A percentile compares a stretch with the other conserved stretches of the same genome.
Conservation (phyloP, 306 rosid genomes). For the Pueraria montana region DNA sequence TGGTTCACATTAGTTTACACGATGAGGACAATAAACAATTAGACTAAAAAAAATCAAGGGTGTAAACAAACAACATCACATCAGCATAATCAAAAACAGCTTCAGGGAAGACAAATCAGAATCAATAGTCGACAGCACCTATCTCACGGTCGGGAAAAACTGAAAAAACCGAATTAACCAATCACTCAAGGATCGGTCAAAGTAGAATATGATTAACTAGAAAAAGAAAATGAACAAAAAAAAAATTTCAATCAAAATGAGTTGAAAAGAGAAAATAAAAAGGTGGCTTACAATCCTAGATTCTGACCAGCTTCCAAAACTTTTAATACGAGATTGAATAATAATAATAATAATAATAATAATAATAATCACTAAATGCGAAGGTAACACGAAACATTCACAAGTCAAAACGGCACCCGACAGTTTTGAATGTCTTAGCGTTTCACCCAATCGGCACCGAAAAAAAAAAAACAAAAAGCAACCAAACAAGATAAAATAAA, state of each 20-base stretch:
- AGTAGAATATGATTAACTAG: slow-evolving; percentile 28
- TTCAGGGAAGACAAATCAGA: slow-evolving; percentile 52
- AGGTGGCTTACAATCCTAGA: slow-evolving; percentile 14
- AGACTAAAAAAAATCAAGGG: slow-evolving; percentile 58
- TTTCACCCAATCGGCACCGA: slow-evolving; percentile 24
- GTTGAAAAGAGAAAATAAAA: not conserved
- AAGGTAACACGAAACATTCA: slow-evolving; percentile 39
- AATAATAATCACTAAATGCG: slow-evolving; percentile 5
- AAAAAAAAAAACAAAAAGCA: not conserved
- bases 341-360: too few relatives aligned
- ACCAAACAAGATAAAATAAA: not conserved
- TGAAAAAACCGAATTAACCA: slow-evolving; percentile 59
- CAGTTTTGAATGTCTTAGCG: slow-evolving; percentile 38
- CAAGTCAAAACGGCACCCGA: slow-evolving; percentile 45
- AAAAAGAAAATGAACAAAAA: not conserved
- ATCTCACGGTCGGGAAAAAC: slow-evolving; percentile 50
- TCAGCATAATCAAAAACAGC: slow-evolving; percentile 67
- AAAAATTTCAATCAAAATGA: not conserved
- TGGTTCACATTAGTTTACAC: slow-evolving; percentile 50
- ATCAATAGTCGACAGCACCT: slow-evolving; percentile 49
- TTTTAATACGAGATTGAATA: slow-evolving; percentile 37
- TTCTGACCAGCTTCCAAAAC: slow-evolving; percentile 43
- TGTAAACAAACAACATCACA: slow-evolving; percentile 69
- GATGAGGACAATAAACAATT: slow-evolving; percentile 57
- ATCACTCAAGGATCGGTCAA: slow-evolving; percentile 49